A percentile compares a stretch with the other conserved stretches of the same genome.
Evolutionary conservation across 2,329 filamentous ascomycete species (phyloP).

Genomic region (Apiospora phragmitis): DNA sequence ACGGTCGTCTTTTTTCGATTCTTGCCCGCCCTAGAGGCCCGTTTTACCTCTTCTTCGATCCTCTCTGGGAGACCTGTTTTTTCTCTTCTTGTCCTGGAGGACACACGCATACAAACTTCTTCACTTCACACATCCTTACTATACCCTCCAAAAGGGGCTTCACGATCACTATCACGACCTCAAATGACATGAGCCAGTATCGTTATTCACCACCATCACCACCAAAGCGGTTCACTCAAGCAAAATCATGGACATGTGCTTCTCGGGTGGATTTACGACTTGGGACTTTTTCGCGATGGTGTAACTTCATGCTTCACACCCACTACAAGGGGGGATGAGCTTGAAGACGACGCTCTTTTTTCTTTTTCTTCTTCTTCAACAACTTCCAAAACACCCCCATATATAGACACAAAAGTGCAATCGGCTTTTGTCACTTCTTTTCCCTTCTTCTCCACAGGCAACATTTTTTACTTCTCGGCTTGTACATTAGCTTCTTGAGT

Average conservation of each 20-base stretch:
- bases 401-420: not conserved
- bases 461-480: not conserved
- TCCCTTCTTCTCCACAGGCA: not conserved
- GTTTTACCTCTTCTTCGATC: not conserved
- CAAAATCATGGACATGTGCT: not conserved
- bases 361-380: not conserved
- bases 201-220: not conserved
- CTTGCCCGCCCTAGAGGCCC: constrained; percentile 3
- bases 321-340: not conserved
- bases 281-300: not conserved
- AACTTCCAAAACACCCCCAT: not conserved
- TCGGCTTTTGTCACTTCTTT: not conserved
- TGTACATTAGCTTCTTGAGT: not conserved
- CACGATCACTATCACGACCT: constrained; percentile 7
- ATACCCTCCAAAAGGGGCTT: not conserved
- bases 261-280: not conserved
- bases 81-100: not conserved
- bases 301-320: not conserved
- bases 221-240: not conserved
- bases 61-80: not conserved
- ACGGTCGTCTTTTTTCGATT: not conserved
- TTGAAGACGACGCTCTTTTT: not conserved
- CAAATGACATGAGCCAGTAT: not conserved
- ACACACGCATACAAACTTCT: not conserved
- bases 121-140: not conserved